phyloP scores from a whole-genome alignment of 305 asterid genomes.

The Fraxinus greggii region DNA sequence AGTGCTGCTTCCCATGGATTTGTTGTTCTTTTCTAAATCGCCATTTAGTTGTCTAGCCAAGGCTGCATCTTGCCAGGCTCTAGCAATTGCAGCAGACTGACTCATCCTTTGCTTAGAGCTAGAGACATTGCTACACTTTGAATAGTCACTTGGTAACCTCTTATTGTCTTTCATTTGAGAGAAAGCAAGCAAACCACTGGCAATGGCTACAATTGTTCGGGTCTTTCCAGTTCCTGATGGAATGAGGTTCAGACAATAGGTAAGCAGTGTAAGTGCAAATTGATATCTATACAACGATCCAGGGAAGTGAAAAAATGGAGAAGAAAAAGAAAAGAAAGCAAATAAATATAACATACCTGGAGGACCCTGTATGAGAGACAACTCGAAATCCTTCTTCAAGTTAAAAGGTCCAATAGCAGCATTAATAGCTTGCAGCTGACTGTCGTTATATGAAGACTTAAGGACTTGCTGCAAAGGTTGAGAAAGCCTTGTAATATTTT shows the following conservation, averaged over 20 bases:
- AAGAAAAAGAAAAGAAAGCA: conserved; percentile 4
- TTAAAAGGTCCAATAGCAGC: conserved; percentile 70
- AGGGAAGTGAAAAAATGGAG: conserved; percentile 11
- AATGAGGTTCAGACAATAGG: conserved; percentile 23
- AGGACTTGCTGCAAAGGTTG: conserved; percentile 68
- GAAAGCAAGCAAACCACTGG: conserved; percentile 77
- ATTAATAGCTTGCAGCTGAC: conserved; percentile 89
- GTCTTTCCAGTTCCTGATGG: conserved; percentile 95
- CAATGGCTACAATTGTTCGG: conserved; percentile 84
- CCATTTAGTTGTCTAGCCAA: conserved; percentile 72
- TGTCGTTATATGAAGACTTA: conserved; percentile 66
- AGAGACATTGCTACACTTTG: conserved; percentile 35
- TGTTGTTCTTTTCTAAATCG: conserved; percentile 44
- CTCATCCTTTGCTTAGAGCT: conserved; percentile 50
- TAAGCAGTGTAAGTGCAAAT: conserved; percentile 15
- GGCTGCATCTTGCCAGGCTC: conserved; percentile 99
- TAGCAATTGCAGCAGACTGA: conserved; percentile 83
- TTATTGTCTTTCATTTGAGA: conserved; percentile 53
- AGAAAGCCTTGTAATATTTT: conserved; percentile 55
- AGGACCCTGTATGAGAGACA: conserved; percentile 97
- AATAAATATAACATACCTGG: conserved; percentile 64
- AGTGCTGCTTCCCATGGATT: conserved; percentile 41
- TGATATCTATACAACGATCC: conserved; percentile 11
- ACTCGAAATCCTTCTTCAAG: conserved; percentile 56
- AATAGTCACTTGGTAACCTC: conserved; percentile 43